Evolutionary conservation across 2,329 filamentous ascomycete species (phyloP), one percentile per base, ranked within the genome.

Genomic region (Penicillium sp.): DNA sequence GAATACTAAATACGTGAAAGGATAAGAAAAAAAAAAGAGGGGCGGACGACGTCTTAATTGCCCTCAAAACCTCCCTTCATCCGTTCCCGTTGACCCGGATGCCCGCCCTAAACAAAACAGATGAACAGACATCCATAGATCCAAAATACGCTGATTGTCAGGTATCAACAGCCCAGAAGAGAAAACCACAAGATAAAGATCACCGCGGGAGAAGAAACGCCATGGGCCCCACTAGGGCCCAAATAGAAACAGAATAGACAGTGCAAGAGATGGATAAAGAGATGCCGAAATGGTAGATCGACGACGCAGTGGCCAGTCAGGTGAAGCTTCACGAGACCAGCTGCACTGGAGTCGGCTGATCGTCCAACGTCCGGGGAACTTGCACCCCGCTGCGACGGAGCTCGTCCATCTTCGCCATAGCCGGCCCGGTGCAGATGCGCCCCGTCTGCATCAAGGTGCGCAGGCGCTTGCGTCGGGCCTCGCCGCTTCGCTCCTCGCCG

Each of bases 391-490:
- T 44, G 13, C 46, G 59, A 18, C 63, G 64, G 15, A 67, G 53
- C 32, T 65, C 59, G 16, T 62, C 57, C 43, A 64, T 42, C 35
- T 59, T 64, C n/a, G 62, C 47, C 50, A 66, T 51, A 0, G 56
- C 57, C 1, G 61, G 60, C 1, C 67, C 64, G 3, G 67, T 70
- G 41, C 65, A 70, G 39, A 70, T 70, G 20, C 64, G 60, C 9
- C 68, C 67, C 2, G 60, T 62, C 37, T 61, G 64, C 62, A 70
- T 70, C 51, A 69, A 55, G 14, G 60, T 67, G 38, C 65, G 65
- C 36, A 79, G 63, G 23, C 76, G 63, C 53, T 74, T 72, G 25
- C 77, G 72, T 47, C 67, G 65, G 27, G 71, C 67, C 60, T 70
- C 56, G 51, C 71, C 60, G 53, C 69, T 58, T 50, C 74, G 54